A percentile compares a stretch with the other conserved stretches of the same genome.
Conservation (phyloP, 129 eudicot genomes). For the Lactuca sativa region DNA sequence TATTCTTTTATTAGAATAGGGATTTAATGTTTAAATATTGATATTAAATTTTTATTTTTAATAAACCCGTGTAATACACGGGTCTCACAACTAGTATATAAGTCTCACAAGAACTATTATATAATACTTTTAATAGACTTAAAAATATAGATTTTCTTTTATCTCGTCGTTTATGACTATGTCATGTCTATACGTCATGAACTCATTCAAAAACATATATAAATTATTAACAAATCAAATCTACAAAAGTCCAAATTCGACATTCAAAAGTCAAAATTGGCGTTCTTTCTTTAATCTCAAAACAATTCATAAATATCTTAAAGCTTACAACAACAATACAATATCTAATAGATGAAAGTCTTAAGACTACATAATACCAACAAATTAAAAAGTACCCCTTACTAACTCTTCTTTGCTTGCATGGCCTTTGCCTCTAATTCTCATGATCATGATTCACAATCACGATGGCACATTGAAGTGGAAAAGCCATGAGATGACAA, state of each 20-base stretch:
- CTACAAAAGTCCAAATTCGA: not conserved
- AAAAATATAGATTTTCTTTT: no score
- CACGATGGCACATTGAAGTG: slow-evolving; percentile 66
- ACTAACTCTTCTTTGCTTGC: not conserved
- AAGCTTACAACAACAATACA: not conserved
- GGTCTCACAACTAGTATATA: no score
- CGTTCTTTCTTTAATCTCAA: not conserved
- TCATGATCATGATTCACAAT: slow-evolving; percentile 2
- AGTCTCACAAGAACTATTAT: no score
- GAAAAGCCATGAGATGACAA: slow-evolving; percentile 90
- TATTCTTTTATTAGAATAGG: no score
- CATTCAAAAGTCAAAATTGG: no score
- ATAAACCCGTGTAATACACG: no score
- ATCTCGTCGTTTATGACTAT: no score
- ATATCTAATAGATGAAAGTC: not conserved
- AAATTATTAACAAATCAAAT: not conserved
- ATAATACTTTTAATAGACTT: no score
- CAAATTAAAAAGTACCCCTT: not conserved
- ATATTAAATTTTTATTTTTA: no score
- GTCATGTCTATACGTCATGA: not conserved
- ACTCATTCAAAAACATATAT: not conserved
- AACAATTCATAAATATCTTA: slow-evolving; percentile 8
- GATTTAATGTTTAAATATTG: no score
- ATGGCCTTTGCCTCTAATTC: not conserved
- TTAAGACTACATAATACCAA: slow-evolving; percentile 4